Base-by-base conservation (phyloP, 2,329 filamentous ascomycete genomes). In the Ophiostoma quercus region DNA sequence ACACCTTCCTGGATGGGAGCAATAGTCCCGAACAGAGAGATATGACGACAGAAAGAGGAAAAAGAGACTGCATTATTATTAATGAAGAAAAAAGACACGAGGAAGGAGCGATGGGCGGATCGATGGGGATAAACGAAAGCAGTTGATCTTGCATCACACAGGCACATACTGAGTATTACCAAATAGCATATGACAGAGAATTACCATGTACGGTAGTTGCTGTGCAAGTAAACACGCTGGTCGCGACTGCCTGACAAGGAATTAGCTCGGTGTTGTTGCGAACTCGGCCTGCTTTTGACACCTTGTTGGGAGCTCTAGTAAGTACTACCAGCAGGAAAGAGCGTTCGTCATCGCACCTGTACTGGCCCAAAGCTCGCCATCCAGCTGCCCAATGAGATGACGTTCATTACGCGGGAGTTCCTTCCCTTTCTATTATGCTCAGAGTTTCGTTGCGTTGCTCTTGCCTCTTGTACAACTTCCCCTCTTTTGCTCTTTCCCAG, bases 11-110 rank as follows among this genome's bases (percentile, higher is more conserved):
- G 37, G 16, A 43, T n/a, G 54, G 67, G 67, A 47, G 51, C 67
- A 63, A 68, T 29, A 43, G 67, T 68, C 54, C 67, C 67, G 67
- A 62, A 47, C 37, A 29, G 29, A 32, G 66, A 57, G 22, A 57
- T 57, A 57, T 57, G 51, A 57, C 51, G 51, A 57, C 51, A 57
- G 22, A 22, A 57, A 57, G 51, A 57, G 51, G 51, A 25, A 57
- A 57, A 57, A 57, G n/a, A 57, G 5, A 25, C 8, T 25, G 51
- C 8, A 57, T 57, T 57, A 57, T 57, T 39, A 34, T 39, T 32
- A 14, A n/a, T 67, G 66, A 37, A n/a, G 12, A 62, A 19, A 39
- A 43, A 68, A 62, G 22, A 57, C 9, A 57, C n/a, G 51, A 57
- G n/a, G 51, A 57, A 57, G 8, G 51, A 57, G 51, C 51, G 51